Conservation (phyloP, 345 rosid species). For the Syzygium aqueum region DNA sequence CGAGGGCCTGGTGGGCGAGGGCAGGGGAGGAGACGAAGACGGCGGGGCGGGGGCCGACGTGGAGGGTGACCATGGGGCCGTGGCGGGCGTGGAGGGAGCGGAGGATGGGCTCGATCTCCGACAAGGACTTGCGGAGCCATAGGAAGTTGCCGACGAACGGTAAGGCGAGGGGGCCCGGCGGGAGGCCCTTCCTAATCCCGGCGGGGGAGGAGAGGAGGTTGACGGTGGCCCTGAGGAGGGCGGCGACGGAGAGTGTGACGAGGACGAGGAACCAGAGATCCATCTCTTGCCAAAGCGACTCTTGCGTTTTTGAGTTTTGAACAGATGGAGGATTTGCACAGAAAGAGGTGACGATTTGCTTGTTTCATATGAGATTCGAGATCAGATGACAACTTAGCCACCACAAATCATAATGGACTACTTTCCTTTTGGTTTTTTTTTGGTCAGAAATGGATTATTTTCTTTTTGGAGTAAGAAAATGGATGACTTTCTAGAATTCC, state of each 20-base stretch:
- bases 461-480: too few species aligned
- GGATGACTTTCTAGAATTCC: too few species aligned
- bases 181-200: not conserved
- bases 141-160: not conserved
- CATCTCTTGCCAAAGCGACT: not conserved
- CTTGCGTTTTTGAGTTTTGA: not conserved
- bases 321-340: not conserved
- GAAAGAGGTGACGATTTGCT: not conserved
- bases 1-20: constrained; percentile 6
- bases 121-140: constrained; percentile 1
- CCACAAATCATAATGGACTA: not conserved
- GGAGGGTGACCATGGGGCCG: constrained; percentile 5
- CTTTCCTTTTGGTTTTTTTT: not conserved
- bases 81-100: not conserved
- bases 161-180: not conserved
- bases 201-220: not conserved
- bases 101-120: not conserved
- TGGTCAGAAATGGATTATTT: too few species aligned
- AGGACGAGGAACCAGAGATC: constrained; percentile 1
- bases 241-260: not conserved
- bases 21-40: not conserved
- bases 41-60: not conserved
- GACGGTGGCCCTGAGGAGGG: not conserved
- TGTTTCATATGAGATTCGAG: not conserved
- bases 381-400: not conserved